A percentile compares a stretch with the other conserved stretches of the same genome.
phyloP scores from a whole-genome alignment of 2,329 filamentous ascomycete species.

The Fusarium dlaminii region DNA sequence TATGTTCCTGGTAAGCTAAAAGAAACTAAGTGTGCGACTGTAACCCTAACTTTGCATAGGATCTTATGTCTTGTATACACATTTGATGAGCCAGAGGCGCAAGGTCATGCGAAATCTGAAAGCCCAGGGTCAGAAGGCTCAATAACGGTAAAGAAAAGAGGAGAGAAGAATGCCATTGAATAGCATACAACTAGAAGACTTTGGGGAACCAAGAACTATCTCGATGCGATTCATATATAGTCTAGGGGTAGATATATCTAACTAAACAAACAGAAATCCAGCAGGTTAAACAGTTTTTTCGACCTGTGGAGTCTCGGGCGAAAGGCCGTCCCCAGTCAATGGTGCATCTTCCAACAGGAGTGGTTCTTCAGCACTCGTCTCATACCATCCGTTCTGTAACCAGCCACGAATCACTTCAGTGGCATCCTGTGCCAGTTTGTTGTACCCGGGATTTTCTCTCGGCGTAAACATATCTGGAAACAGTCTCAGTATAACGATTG shows the following conservation, averaged over 20 bases:
- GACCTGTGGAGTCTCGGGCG: not conserved
- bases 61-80: constrained; percentile 85
- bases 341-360: constrained; percentile 34
- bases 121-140: constrained; percentile 54
- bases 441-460: constrained; percentile 77
- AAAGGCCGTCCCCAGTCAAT: not conserved
- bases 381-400: constrained; percentile 74
- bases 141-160: constrained; percentile 13
- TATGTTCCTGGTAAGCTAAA: constrained; percentile 79
- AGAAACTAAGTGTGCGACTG: not conserved
- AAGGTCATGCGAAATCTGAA: constrained; percentile 78
- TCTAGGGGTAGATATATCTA: constrained; percentile 1
- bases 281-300: not conserved
- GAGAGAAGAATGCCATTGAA: not conserved
- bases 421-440: constrained; percentile 71
- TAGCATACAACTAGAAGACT: not conserved
- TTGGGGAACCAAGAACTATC: not conserved
- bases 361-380: constrained; percentile 57
- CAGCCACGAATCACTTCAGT: constrained; percentile 72
- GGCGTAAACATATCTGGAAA: constrained; percentile 75
- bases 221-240: not conserved
- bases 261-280: not conserved
- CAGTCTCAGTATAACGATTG: constrained; percentile 1
- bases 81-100: constrained; percentile 92
- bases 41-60: constrained; percentile 52